Evolutionary conservation across 2,329 filamentous ascomycete species (phyloP).

Genomic region (Alternaria incomplexa): DNA sequence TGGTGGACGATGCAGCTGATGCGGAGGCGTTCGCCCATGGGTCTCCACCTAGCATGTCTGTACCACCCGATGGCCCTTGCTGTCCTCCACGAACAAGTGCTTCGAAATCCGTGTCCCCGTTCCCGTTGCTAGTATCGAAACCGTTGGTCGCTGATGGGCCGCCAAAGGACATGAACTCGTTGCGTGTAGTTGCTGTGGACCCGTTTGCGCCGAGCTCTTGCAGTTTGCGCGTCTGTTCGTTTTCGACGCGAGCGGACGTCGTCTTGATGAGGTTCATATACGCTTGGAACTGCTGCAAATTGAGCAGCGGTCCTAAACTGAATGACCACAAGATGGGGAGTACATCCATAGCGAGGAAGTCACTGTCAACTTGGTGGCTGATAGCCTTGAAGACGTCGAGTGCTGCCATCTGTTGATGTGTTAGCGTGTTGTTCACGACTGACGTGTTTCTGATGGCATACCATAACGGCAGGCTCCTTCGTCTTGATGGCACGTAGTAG

Average conservation of each 20-base stretch:
- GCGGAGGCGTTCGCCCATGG: constrained; percentile 50
- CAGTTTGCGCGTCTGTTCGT: constrained; percentile 86
- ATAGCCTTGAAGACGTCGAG: constrained; percentile 85
- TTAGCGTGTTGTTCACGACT: constrained; percentile 4
- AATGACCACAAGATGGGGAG: constrained; percentile 91
- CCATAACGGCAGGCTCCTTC: constrained; percentile 95
- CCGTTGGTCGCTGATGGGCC: constrained; percentile 61
- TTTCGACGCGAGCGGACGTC: constrained; percentile 80
- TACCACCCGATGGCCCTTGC: constrained; percentile 40
- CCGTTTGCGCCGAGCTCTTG: constrained; percentile 76
- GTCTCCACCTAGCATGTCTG: constrained; percentile 51
- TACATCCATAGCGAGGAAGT: constrained; percentile 91
- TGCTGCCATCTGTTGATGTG: constrained; percentile 69
- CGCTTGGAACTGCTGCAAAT: constrained; percentile 81
- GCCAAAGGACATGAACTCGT: constrained; percentile 76
- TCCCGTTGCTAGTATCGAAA: constrained; percentile 60
- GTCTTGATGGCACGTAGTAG: constrained; percentile 93
- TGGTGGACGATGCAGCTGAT: constrained; percentile 38
- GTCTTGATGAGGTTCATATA: constrained; percentile 90
- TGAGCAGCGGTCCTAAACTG: constrained; percentile 85
- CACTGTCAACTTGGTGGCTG: constrained; percentile 79
- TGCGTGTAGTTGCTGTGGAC: constrained; percentile 60
- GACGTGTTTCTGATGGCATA: constrained; percentile 28
- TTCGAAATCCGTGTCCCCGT: constrained; percentile 81
- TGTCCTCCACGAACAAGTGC: constrained; percentile 81